Percentiles rank a stretch among this genome's conserved stretches.
phyloP scores from a whole-genome alignment of 208 protist species.

The Trichomonas tenax region DNA sequence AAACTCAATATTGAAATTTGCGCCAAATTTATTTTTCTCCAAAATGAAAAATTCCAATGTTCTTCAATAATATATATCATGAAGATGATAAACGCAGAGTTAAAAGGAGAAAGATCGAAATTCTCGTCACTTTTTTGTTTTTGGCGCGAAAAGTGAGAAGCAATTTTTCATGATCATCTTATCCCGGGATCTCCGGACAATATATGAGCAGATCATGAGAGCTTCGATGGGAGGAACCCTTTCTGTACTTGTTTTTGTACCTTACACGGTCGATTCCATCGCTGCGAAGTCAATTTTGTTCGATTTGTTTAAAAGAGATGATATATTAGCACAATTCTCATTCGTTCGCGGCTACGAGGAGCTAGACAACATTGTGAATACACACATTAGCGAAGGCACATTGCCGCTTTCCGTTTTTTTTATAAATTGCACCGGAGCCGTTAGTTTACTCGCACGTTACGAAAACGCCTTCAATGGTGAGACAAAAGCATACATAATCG shows the following conservation, averaged over 20 bases:
- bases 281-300: neutral
- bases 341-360: neutral
- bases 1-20: too few species aligned
- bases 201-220: neutral
- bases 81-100: too few species aligned
- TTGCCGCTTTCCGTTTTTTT: neutral
- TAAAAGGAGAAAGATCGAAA: too few species aligned
- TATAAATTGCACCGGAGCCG: neutral
- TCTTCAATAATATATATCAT: too few species aligned
- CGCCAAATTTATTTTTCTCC: too few species aligned
- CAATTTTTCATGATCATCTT: neutral
- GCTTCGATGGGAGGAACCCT: neutral
- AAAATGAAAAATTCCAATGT: too few species aligned
- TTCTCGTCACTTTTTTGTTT: neutral
- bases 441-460: neutral
- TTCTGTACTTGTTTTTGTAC: neutral
- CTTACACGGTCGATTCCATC: neutral
- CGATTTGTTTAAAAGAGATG: neutral
- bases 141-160: neutral
- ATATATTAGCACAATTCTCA: neutral
- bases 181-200: neutral
- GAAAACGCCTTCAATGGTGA: neutral
- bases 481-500: neutral
- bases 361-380: neutral
- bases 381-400: neutral